These are phyloP conservation scores for Rhizopus arrhizus DNA, from an alignment of 371 early-diverging fungal genomes.

Conservation along the genomic window DNA sequence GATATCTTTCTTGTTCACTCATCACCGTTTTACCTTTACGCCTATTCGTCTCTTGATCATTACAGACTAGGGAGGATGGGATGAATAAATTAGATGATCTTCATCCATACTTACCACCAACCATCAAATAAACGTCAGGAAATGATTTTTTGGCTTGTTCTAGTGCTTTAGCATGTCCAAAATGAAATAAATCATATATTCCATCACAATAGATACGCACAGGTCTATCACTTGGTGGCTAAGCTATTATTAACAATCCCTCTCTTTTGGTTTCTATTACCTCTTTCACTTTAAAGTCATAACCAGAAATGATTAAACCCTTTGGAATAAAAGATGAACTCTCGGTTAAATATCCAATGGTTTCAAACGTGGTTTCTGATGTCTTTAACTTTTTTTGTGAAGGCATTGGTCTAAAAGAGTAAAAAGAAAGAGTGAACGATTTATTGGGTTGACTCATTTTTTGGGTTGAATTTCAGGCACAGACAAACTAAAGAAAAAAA, in stretches of 20 bases:
- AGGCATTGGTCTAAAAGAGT: background rate
- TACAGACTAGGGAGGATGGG: constrained; percentile 60
- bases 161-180: constrained; percentile 91
- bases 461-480: background rate
- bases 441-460: background rate
- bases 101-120: constrained; percentile 69
- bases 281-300: constrained; percentile 29
- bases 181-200: constrained; percentile 95
- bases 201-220: constrained; percentile 92
- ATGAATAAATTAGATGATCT: background rate
- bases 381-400: background rate
- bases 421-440: background rate
- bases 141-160: constrained; percentile 95
- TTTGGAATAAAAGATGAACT: constrained; percentile 17
- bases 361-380: background rate
- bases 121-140: constrained; percentile 84
- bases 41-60: constrained; percentile 76
- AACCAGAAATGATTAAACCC: constrained; percentile 23
- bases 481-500: background rate
- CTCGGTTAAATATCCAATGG: constrained; percentile 5
- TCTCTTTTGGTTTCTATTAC: constrained; percentile 10
- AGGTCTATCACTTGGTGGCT: constrained; percentile 77
- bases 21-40: constrained; percentile 91
- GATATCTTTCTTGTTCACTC: constrained; percentile 81
- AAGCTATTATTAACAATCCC: constrained; percentile 56